phyloP scores from a whole-genome alignment of 192 early-diverging fungal species.

The Backusella australiensis region DNA sequence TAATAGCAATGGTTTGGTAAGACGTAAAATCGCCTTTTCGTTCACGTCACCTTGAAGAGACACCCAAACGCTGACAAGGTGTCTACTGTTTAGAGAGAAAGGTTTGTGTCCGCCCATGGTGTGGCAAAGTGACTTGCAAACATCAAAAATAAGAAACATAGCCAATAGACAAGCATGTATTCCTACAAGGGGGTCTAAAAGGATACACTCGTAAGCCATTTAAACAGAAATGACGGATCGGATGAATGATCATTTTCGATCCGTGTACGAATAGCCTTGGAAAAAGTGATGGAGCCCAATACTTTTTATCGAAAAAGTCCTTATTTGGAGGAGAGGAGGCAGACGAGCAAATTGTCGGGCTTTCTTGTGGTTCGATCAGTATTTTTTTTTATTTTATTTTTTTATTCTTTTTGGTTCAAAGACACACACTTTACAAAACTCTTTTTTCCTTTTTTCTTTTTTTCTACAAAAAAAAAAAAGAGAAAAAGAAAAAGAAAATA shows the following conservation, averaged over 20 bases:
- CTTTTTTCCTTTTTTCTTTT: slow-evolving; percentile 14
- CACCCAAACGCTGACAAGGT: background rate
- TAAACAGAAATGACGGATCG: slow-evolving; percentile 13
- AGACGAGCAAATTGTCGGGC: background rate
- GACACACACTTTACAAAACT: background rate
- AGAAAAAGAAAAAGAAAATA: too few relatives aligned
- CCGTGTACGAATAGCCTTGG: background rate
- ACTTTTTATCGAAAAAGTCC: background rate
- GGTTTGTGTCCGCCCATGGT: background rate
- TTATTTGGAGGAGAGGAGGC: background rate
- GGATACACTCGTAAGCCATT: background rate
- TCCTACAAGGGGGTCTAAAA: slow-evolving; percentile 13
- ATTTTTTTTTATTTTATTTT: slow-evolving; percentile 5
- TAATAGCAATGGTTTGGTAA: too few relatives aligned
- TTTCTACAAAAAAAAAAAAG: background rate
- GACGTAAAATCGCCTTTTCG: background rate
- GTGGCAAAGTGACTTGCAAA: slow-evolving; percentile 7
- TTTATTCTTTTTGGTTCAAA: background rate
- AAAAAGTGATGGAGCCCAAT: background rate
- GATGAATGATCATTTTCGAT: background rate
- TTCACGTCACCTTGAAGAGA: background rate
- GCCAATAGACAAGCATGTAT: slow-evolving; percentile 12
- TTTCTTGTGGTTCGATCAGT: background rate
- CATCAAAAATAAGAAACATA: slow-evolving; percentile 15
- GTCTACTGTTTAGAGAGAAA: background rate